Evolutionary conservation across 1,139 yeast genomes (phyloP).

Genomic region (Geotrichum carabidarum): DNA sequence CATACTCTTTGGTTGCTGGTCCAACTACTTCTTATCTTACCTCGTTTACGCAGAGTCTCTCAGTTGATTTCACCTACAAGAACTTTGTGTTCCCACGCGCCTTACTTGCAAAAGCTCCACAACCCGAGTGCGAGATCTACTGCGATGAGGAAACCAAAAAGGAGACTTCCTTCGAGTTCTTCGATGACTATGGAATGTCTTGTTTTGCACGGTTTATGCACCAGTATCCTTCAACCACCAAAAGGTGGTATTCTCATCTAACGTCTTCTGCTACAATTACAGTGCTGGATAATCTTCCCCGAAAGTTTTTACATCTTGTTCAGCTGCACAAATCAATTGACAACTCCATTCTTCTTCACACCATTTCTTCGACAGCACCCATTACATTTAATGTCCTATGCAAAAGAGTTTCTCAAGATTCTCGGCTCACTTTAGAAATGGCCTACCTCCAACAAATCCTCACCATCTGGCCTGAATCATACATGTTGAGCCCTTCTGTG

Average conservation of each 20-base stretch:
- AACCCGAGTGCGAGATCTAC: neutral
- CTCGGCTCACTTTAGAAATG: conserved; percentile 25
- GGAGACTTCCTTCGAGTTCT: conserved; percentile 10
- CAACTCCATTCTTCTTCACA: conserved; percentile 16
- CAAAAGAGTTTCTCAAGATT: conserved; percentile 24
- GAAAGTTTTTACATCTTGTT: conserved; percentile 10
- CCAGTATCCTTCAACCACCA: conserved; percentile 2
- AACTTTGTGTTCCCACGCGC: conserved; percentile 14
- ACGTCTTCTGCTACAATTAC: neutral
- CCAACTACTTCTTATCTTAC: neutral
- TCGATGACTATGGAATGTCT: conserved; percentile 17
- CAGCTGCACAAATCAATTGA: conserved; percentile 16
- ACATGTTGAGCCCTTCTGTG: conserved; percentile 18
- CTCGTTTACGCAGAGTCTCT: conserved; percentile 14
- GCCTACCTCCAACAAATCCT: conserved; percentile 28
- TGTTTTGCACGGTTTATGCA: conserved; percentile 5
- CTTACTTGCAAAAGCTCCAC: neutral
- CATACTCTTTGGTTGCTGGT: conserved; percentile 2
- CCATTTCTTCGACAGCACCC: conserved; percentile 18
- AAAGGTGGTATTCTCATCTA: conserved; percentile 15
- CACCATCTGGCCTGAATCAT: conserved; percentile 30
- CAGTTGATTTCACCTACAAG: conserved; percentile 12
- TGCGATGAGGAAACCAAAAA: conserved; percentile 1
- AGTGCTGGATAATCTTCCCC: conserved; percentile 5
- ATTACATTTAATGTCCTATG: conserved; percentile 23